Base-by-base conservation (phyloP, 1,284 basidiomycete species). In the Trichosporon ovoides region DNA sequence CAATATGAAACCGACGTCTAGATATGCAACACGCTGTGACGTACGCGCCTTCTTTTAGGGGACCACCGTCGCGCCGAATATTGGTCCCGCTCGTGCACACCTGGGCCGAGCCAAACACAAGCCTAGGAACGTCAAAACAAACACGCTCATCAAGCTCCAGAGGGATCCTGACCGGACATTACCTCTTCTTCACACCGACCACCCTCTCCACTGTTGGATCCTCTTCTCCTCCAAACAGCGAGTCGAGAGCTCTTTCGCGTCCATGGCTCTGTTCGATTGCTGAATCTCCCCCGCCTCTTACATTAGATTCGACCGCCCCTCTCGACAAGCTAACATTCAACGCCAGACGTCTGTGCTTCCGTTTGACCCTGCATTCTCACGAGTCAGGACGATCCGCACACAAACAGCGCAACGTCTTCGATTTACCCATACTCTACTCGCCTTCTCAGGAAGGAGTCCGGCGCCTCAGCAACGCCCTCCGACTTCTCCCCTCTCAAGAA, bases 391-490 rank as follows among this genome's bases (percentile, higher is more conserved):
- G 43, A 22, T 31, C 43, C 43, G 43, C 24, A 48, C 22, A 48
- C 43, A 24, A 48, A 24, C 43, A 24, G 28, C 43, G n/a, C 64
- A 14, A 68, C 73, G 11, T 66, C 69, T 20, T 68, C 68, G 13
- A 73, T 74, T 22, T 74, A 74, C 58, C 65, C 68, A 2, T 74
- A 74, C 57, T 69, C 71, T 52, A 69, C 73, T 9, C 63, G 71
- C 3, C 61, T 75, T 2, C 58, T 73, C 19, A 48, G 19, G 24
- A 38, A 40, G 34, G 48, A 19, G 35, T n/a, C 24, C 16, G 46
- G 36, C 38, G 6, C 55, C 19, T 60, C 58, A 58, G 66, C 38
- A 58, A 55, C 28, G 63, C 69, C 1, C 51, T 70, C 19, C 38
- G 61, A 48, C 43, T 22, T 31, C 14, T 48, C 43, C 43, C 24